Base-by-base conservation (phyloP, 148 eudicot species). In the Cornus florida region DNA sequence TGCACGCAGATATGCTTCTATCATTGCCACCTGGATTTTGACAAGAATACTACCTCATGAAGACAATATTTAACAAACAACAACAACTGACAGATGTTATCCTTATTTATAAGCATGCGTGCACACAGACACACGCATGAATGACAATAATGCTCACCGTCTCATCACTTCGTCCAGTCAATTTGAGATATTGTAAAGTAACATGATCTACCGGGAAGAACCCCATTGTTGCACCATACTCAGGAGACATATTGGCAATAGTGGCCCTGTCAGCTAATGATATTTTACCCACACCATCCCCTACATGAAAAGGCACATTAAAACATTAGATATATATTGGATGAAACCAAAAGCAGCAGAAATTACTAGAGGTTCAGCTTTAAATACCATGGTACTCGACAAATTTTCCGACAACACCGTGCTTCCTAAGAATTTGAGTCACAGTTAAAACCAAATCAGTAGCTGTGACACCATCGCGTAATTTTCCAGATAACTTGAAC, bases 391-490 rank as follows among this genome's bases (percentile, higher is more conserved):
- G 83, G 80, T 94, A 96, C 81, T 96, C 98, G 16, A 94, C 98
- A 84, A 94, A 96, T 86, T 96, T 96, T 77, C 99, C 99, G 71
- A 94, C 98, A 76, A 96, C 99, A 82, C 99, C 99, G 78, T 96
- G 99, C 86, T 96, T 96, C 87, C 99, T 92, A 71, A 96, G 83
- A 88, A 96, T 96, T 84, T 96, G 98, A 24, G 99, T 96, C 39
- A 92, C 99, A 41, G 98, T 96, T 82, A 96, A 79, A 78, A 96
- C 99, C 90, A 96, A 90, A 75, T 96, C 99, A 78, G 99, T 96
- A 59, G 99, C 99, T 38, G 99, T 96, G 81, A 96, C 98, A 82
- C 98, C 99, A 77, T 93, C 81, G 0, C 84, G 84, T 79, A 96
- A 82, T 79, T 89, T 89, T 65, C 97, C 96, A 46, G 88, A 83